phyloP scores from a whole-genome alignment of 495 filamentous ascomycete genomes.

The Neohortaea acidophila region DNA sequence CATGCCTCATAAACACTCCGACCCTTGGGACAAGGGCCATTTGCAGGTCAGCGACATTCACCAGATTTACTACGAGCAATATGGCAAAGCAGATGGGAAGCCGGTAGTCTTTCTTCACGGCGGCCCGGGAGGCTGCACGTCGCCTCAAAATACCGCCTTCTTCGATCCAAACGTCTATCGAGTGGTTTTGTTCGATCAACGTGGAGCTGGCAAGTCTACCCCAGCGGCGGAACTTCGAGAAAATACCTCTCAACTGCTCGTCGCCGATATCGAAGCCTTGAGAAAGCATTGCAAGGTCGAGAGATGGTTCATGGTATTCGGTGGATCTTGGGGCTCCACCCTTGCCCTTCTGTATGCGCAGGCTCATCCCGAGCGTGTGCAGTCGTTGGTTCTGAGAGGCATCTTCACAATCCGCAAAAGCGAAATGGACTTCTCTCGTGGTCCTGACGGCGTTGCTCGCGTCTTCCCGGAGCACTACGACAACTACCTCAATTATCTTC shows the following conservation, averaged over 20 bases:
- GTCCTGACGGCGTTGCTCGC: slow-evolving; percentile 2
- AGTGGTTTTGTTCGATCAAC: slow-evolving; percentile 34
- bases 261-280: slow-evolving; percentile 32
- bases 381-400: slow-evolving; percentile 28
- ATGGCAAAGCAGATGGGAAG: slow-evolving; percentile 26
- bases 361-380: slow-evolving; percentile 26
- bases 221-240: slow-evolving; percentile 28
- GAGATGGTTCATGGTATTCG: slow-evolving; percentile 36
- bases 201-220: slow-evolving; percentile 31
- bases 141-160: slow-evolving; percentile 26
- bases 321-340: slow-evolving; percentile 35
- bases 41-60: slow-evolving; percentile 29
- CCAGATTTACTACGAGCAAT: slow-evolving; percentile 31
- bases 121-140: slow-evolving; percentile 30
- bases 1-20: slow-evolving; percentile 11
- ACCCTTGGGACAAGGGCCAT: slow-evolving; percentile 17
- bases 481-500: slow-evolving; percentile 23
- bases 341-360: slow-evolving; percentile 32
- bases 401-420: slow-evolving; percentile 26
- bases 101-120: slow-evolving; percentile 34
- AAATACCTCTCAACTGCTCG: slow-evolving; percentile 32
- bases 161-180: slow-evolving; percentile 33
- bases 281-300: slow-evolving; percentile 28
- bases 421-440: slow-evolving; percentile 23
- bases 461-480: slow-evolving; percentile 33